Evolutionary conservation across 2,329 filamentous ascomycete species (phyloP), one percentile per base, ranked within the genome.

Genomic region (Xylariaceae sp.): DNA sequence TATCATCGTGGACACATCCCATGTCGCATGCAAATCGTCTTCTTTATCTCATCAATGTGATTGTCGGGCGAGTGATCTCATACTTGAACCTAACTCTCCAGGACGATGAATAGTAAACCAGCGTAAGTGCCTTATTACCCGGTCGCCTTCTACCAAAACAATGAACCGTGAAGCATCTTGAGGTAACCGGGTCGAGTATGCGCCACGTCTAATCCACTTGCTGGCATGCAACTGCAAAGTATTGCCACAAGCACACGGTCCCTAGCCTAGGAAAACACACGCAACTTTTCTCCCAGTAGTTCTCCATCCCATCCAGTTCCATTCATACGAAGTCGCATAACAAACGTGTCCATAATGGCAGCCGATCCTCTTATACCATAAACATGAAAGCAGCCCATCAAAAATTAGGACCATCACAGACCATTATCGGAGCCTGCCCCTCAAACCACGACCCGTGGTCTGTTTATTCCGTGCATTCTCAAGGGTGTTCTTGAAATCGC

Each of bases 401-500:
- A 21, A 6, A 23, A n/a, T 6, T 17, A 12, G 28, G 28, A 31
- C 7, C 28, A 12, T 6, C 43, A n/a, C 16, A 14, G 8, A 14
- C 14, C 17, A 8, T 39, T 62, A 62, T 21, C 51, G 37, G 8
- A 48, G 56, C 16, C 49, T 51, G 16, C 57, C 53, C 28, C 53
- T 53, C 21, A 49, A 28, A 9, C 58, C 57, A 3, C 67, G 59
- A 1, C 64, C 64, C 7, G 68, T 67, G n/a, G 73, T 75, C 7
- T 68, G 60, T 65, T 76, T 74, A 26, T 82, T 77, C 65, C 85
- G 77, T 9, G 86, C 87, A 40, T 76, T 70, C 65, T 88, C 82
- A 21, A 91, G 75, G 61, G 81, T 84, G 1, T 78, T 75, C 71
- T 87, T 87, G 65, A 91, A 93, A 51, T 88, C 82, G 8, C 75